Conservation (phyloP, 2,329 filamentous ascomycete species). For the Pseudogymnoascus destructans region DNA sequence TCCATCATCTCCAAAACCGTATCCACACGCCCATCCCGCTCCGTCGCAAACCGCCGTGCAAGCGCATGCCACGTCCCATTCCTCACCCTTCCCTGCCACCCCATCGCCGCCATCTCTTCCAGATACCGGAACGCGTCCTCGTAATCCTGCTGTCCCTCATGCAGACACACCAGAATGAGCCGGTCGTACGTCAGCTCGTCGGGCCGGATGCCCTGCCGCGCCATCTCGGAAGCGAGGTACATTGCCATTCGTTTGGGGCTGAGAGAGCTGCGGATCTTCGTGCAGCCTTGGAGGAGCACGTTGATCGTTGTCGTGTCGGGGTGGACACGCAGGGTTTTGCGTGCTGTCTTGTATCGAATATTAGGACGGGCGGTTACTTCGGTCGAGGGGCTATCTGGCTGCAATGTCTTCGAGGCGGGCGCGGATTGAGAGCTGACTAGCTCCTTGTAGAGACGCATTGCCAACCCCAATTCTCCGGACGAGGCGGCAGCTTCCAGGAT, state of each 20-base stretch:
- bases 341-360: neutral
- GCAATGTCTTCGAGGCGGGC: constrained; percentile 12
- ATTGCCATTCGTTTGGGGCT: constrained; percentile 35
- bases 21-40: constrained; percentile 24
- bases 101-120: constrained; percentile 34
- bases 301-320: constrained; percentile 44
- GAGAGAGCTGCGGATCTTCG: constrained; percentile 19
- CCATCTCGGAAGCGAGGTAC: constrained; percentile 50
- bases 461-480: constrained; percentile 33
- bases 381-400: no score
- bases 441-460: constrained; percentile 47
- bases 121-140: constrained; percentile 37
- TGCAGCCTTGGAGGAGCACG: constrained; percentile 39
- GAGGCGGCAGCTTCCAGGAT: constrained; percentile 25
- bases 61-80: constrained; percentile 16
- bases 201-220: constrained; percentile 39
- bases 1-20: neutral
- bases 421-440: constrained; percentile 33
- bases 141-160: constrained; percentile 28
- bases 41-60: constrained; percentile 20
- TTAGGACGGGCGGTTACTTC: neutral
- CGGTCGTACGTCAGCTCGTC: constrained; percentile 48
- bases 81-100: constrained; percentile 20
- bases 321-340: neutral
- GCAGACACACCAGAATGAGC: constrained; percentile 43